Percentiles rank a stretch among this genome's conserved stretches.
Evolutionary conservation across 23 red algal genomes (phyloP).

Genomic region (Gracilaria caudata): DNA sequence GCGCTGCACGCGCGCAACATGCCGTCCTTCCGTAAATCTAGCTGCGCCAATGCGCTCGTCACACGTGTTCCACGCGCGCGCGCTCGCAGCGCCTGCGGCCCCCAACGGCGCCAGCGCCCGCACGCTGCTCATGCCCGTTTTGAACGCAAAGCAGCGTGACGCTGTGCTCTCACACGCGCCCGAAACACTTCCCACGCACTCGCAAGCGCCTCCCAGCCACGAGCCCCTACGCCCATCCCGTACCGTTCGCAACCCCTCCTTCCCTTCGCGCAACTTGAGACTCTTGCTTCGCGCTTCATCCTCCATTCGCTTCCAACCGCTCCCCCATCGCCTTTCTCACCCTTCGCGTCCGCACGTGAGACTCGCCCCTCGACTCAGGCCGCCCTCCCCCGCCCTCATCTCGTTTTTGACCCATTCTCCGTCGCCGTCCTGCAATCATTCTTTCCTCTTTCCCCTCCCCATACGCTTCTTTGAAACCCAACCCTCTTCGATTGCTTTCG

Average conservation of each 20-base stretch:
- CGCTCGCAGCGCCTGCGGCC: too few species aligned
- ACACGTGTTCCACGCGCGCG: too few species aligned
- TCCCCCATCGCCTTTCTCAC: background rate
- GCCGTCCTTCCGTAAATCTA: too few species aligned
- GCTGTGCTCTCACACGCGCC: background rate
- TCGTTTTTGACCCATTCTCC: background rate
- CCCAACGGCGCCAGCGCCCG: background rate
- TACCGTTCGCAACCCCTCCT: constrained; percentile 6
- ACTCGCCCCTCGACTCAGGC: background rate
- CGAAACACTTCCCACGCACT: background rate
- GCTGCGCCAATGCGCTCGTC: too few species aligned
- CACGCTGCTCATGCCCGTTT: background rate
- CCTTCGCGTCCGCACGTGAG: background rate
- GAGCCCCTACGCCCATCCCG: background rate
- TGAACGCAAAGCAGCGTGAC: constrained; percentile 4
- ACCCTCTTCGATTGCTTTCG: background rate
- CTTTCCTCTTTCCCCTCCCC: background rate
- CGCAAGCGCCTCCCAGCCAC: background rate
- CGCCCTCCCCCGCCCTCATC: background rate
- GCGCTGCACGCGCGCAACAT: too few species aligned
- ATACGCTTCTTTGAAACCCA: background rate
- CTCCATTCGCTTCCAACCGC: background rate
- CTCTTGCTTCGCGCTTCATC: too few species aligned
- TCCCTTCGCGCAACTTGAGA: background rate
- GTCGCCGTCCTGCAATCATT: background rate